These are phyloP conservation scores for Urostyla sp. DNA, from an alignment of 73 alveolate genomes.

Conservation along the genomic window DNA sequence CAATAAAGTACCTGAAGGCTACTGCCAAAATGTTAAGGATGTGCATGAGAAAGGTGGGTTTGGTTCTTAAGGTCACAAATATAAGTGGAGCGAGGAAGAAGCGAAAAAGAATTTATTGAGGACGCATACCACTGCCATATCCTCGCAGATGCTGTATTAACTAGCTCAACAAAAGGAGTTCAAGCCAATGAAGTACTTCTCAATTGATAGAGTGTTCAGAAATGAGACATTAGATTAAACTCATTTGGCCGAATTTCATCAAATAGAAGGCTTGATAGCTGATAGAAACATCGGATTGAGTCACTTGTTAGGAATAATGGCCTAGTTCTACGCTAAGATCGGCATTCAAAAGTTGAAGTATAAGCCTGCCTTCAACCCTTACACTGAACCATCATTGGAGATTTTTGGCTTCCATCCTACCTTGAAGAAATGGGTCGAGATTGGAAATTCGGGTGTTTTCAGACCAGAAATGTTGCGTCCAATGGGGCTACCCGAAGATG, in stretches of 20 bases:
- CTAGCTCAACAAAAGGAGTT: slow-evolving; percentile 85
- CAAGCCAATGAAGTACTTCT: slow-evolving; percentile 98
- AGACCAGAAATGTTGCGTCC: slow-evolving; percentile 99
- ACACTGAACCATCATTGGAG: slow-evolving; percentile 99
- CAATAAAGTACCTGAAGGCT: slow-evolving; percentile 87
- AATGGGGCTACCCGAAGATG: slow-evolving; percentile 99
- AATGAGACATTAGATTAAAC: slow-evolving; percentile 99
- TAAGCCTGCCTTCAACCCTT: slow-evolving; percentile 99
- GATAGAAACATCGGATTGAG: slow-evolving; percentile 97
- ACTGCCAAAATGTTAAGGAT: slow-evolving; percentile 95
- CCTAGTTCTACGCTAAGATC: slow-evolving; percentile 96
- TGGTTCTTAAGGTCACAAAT: slow-evolving; percentile 98
- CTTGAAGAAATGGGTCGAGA: slow-evolving; percentile 96
- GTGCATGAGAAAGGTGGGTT: slow-evolving; percentile 98
- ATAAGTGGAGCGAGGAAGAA: slow-evolving; percentile 97
- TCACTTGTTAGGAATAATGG: slow-evolving; percentile 95
- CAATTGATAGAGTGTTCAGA: slow-evolving; percentile 99
- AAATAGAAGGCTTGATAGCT: slow-evolving; percentile 99
- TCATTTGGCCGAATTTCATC: slow-evolving; percentile 99
- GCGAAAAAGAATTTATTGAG: slow-evolving; percentile 98
- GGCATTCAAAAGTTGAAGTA: slow-evolving; percentile 99
- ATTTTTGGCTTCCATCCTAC: slow-evolving; percentile 97
- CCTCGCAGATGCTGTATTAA: slow-evolving; percentile 85
- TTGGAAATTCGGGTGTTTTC: slow-evolving; percentile 99
- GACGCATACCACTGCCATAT: slow-evolving; percentile 99